Evolutionary conservation across 179 eudicot species (phyloP).

Genomic region (Beta macrorhiza): DNA sequence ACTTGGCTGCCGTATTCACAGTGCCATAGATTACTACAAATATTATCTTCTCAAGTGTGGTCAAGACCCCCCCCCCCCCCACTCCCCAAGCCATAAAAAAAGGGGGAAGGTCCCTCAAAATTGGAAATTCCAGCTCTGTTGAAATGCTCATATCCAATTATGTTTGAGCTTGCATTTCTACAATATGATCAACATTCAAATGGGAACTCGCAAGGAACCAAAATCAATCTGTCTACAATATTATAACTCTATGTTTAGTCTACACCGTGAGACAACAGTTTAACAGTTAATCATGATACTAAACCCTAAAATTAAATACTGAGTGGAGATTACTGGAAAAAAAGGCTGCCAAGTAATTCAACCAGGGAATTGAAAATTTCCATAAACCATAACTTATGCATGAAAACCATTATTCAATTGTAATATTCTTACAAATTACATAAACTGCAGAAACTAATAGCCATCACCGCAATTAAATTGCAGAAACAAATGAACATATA

Average conservation of each 20-base stretch:
- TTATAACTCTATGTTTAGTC: neutral
- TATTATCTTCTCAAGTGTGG: neutral
- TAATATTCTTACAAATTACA: conserved; percentile 12
- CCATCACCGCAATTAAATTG: neutral
- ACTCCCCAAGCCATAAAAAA: too few relatives aligned
- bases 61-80: neutral
- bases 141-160: too few relatives aligned
- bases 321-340: neutral
- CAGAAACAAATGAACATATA: neutral
- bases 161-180: neutral
- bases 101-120: too few relatives aligned
- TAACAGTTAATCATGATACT: neutral
- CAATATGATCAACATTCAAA: neutral
- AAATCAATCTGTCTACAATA: neutral
- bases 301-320: neutral
- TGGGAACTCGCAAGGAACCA: neutral
- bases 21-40: neutral
- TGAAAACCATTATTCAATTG: neutral
- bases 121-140: neutral
- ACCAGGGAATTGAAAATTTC: neutral
- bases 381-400: too few relatives aligned
- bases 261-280: neutral
- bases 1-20: neutral
- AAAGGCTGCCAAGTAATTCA: neutral
- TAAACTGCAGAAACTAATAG: neutral